phyloP scores from a whole-genome alignment of 2,329 filamentous ascomycete species.

The Akanthomyces uredinophilus region DNA sequence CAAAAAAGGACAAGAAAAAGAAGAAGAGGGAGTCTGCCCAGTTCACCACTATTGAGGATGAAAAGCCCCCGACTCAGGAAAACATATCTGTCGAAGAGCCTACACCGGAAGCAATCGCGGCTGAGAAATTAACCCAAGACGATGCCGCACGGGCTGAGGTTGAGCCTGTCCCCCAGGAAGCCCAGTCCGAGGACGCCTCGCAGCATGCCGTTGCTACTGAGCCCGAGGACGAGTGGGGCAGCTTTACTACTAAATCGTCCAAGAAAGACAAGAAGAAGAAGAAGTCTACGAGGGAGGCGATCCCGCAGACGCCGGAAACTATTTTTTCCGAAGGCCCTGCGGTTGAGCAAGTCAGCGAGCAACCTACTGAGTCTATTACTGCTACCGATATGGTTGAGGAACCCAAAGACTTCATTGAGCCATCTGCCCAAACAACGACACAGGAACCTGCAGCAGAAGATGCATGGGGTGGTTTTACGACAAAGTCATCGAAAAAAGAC shows the following conservation, averaged over 20 bases:
- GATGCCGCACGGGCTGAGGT: conserved; percentile 17
- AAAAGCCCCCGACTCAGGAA: background rate
- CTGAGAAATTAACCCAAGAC: background rate
- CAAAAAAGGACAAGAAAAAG: conserved; percentile 21
- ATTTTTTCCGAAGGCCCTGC: background rate
- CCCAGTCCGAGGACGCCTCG: conserved; percentile 16
- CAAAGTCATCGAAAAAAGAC: conserved; percentile 22
- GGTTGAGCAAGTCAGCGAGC: background rate
- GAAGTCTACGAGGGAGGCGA: conserved; percentile 15
- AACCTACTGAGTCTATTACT: background rate
- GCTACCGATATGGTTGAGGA: background rate
- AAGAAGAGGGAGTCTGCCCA: conserved; percentile 5
- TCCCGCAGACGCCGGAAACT: background rate
- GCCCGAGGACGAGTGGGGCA: conserved; percentile 28
- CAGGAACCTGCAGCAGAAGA: background rate
- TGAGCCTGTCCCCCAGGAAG: conserved; percentile 16
- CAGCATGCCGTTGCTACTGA: conserved; percentile 20
- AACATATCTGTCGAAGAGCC: background rate
- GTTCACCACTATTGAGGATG: background rate
- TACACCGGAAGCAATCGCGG: background rate
- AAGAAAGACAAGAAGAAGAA: conserved; percentile 28
- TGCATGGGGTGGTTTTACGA: background rate
- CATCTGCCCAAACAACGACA: background rate
- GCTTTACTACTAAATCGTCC: conserved; percentile 25
- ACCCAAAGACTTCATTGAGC: background rate